Base-by-base conservation (phyloP, 176 grass and related monocot genomes). In the Triticum dicoccoides region DNA sequence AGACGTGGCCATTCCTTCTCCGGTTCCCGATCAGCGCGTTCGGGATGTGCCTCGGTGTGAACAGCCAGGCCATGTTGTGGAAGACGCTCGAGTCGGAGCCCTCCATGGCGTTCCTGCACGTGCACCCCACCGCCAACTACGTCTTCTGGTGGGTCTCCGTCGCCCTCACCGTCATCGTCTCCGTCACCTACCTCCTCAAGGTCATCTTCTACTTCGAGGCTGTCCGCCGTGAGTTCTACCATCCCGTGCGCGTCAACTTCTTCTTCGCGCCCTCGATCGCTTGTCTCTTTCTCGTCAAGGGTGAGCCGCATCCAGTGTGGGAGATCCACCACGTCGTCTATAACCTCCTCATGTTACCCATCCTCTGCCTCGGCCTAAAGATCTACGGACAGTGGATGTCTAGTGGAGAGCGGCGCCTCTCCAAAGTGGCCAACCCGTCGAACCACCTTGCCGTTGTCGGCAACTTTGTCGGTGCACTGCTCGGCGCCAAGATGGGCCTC, bases 241-340 rank as follows among this genome's bases (percentile, higher is more conserved):
- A 97, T 73, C 95, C 93, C 4, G 89, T 97, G 11, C 92, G 95
- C 15, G 86, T 92, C 71, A 97, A 97, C 84, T 97, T 94, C 86
- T 91, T 97, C 87, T 97, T 93, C 68, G 90, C 90, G 3, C 95
- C 95, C 0, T 97, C 89, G 90, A 94, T 97, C 62, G 89, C 92
- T 4, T 89, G 87, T 73, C 90, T 97, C 2, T 84, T 94, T 17
- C 89, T 97, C 9, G 65, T 94, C 6, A 90, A 97, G 80, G 89
- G 86, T 5, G 0, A 78, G 24, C 92, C 92, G 4, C 6, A 0
- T 0, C 78, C 84, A 2, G 63, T 52, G 1, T 12, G 13, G 23
- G 25, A 30, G 27, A 15, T 71, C 20, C 62, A 89, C 65, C 78
- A 67, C n/a, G 1, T 62, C 2, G 79, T 97, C 0, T 97, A 90